phyloP scores from a whole-genome alignment of 106 monocot genomes.

The Amphibolis antarctica region DNA sequence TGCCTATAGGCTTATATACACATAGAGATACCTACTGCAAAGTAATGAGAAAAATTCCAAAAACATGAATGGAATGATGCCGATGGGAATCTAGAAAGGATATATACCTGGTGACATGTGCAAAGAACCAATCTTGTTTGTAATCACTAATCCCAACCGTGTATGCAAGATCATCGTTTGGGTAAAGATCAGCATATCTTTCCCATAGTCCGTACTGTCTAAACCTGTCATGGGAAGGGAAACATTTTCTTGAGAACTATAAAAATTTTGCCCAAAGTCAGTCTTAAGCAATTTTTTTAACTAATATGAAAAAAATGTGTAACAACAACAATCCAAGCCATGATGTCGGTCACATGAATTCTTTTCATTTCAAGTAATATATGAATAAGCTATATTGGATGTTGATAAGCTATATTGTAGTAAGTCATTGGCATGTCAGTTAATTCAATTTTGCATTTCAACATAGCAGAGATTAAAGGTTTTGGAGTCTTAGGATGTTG shows the following conservation, averaged over 20 bases:
- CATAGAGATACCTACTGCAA: not conserved
- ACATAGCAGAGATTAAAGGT: no score
- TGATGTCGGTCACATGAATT: no score
- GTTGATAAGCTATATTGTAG: no score
- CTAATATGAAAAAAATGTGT: no score
- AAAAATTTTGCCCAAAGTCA: no score
- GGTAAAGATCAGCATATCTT: constrained; percentile 16
- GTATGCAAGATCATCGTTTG: constrained; percentile 13
- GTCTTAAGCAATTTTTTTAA: no score
- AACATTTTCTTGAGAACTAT: no score
- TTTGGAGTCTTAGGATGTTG: not conserved
- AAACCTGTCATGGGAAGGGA: constrained; percentile 6
- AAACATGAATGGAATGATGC: not conserved
- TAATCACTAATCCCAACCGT: constrained; percentile 10
- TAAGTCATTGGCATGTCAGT: no score
- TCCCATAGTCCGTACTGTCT: constrained; percentile 22
- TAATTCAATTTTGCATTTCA: no score
- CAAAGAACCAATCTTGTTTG: constrained; percentile 20
- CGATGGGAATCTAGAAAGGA: not conserved
- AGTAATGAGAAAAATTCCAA: not conserved
- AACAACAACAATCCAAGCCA: no score
- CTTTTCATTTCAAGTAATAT: no score
- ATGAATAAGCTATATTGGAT: no score
- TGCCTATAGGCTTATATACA: not conserved
- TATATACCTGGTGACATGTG: constrained; percentile 18